A percentile compares a stretch with the other conserved stretches of the same genome.
Conservation (phyloP, 2,329 filamentous ascomycete genomes). For the Alternaria ventricosa region DNA sequence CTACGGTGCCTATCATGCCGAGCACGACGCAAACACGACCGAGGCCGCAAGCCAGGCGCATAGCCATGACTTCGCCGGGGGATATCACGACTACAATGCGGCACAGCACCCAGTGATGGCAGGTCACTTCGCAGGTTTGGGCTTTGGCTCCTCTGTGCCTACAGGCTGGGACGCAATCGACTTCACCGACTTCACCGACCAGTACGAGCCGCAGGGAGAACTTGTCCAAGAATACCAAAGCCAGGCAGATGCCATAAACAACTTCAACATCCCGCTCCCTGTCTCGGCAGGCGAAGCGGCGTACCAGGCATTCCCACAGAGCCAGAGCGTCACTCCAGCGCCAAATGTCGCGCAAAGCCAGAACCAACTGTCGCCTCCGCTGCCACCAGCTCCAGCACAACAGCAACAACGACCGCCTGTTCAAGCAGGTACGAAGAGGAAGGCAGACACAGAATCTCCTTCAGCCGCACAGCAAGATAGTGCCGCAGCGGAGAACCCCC, state of each 20-base stretch:
- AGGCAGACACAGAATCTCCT: constrained; percentile 41
- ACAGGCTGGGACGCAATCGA: constrained; percentile 47
- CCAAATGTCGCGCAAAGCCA: constrained; percentile 26
- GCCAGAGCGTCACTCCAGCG: constrained; percentile 15
- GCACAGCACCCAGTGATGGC: constrained; percentile 27
- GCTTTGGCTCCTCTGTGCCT: constrained; percentile 33
- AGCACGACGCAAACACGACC: constrained; percentile 32
- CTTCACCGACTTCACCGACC: constrained; percentile 40
- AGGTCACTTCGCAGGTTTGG: constrained; percentile 24
- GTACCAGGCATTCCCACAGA: constrained; percentile 29
- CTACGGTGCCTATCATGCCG: constrained; percentile 36
- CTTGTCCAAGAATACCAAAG: constrained; percentile 48
- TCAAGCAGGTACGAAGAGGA: constrained; percentile 47
- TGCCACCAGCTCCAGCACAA: constrained; percentile 25
- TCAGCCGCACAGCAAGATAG: constrained; percentile 35
- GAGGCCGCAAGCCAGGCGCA: constrained; percentile 21
- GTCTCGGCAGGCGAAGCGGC: constrained; percentile 20
- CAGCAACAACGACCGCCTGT: constrained; percentile 25
- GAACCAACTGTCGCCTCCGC: constrained; percentile 30
- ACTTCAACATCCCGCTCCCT: constrained; percentile 50
- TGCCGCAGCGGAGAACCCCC: constrained; percentile 22
- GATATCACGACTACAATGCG: constrained; percentile 24
- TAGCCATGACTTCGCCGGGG: constrained; percentile 24
- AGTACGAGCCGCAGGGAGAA: constrained; percentile 56
- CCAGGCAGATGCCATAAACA: constrained; percentile 35